phyloP scores from a whole-genome alignment of 129 eudicot genomes.

The Scalesia atractyloides region DNA sequence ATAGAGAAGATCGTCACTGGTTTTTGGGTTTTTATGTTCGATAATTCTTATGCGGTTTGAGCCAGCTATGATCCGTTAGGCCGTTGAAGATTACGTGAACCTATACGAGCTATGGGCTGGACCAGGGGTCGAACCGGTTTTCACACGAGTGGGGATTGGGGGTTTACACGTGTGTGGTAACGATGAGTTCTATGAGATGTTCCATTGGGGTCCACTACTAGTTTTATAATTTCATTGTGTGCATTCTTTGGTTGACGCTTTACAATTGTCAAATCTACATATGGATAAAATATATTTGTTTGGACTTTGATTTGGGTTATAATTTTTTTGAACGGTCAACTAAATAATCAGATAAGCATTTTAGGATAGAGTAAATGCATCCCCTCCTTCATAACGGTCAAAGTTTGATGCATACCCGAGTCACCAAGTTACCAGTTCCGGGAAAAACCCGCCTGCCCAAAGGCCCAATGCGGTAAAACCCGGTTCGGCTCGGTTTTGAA shows the following conservation, averaged over 20 bases:
- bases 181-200: slow-evolving; percentile 23
- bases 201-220: slow-evolving; percentile 27
- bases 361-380: too few species aligned
- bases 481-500: too few species aligned
- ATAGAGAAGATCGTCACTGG: slow-evolving; percentile 57
- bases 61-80: slow-evolving; percentile 42
- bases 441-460: too few species aligned
- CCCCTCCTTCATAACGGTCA: too few species aligned
- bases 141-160: neutral
- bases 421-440: too few species aligned
- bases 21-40: slow-evolving; percentile 48
- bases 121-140: slow-evolving; percentile 11
- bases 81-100: slow-evolving; percentile 27
- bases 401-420: too few species aligned
- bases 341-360: too few species aligned
- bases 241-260: slow-evolving; percentile 8
- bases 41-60: slow-evolving; percentile 53
- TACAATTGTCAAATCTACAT: slow-evolving; percentile 19
- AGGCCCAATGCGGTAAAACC: too few species aligned
- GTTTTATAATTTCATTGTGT: neutral
- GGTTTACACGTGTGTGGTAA: slow-evolving; percentile 20
- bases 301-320: neutral
- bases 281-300: slow-evolving; percentile 7
- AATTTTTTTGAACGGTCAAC: too few species aligned
- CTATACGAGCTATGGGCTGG: neutral